phyloP scores from a whole-genome alignment of 495 filamentous ascomycete species.

The Hypomontagnella submonticulosa region DNA sequence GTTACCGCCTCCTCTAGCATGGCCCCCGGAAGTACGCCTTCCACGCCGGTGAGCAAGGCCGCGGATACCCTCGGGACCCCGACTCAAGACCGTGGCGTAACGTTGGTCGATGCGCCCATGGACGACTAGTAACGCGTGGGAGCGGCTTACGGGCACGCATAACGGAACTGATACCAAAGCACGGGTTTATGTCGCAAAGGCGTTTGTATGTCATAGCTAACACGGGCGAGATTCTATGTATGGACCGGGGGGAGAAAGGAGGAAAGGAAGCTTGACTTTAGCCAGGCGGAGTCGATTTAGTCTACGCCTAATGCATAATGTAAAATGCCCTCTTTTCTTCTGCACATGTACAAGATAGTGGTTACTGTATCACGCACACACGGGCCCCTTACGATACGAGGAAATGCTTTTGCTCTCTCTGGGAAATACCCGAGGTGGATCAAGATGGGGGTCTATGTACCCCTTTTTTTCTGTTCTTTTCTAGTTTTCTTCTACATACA shows the following conservation, averaged over 20 bases:
- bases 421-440: not conserved
- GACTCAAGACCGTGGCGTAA: conserved; percentile 67
- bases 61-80: conserved; percentile 42
- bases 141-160: not conserved
- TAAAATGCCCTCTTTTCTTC: conserved; percentile 15
- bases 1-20: conserved; percentile 46
- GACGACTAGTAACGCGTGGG: conserved; percentile 69
- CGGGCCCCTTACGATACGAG: too few relatives aligned
- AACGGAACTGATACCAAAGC: conserved; percentile 1
- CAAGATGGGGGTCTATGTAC: not conserved
- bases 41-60: conserved; percentile 43
- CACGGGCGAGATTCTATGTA: too few relatives aligned
- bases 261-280: not conserved
- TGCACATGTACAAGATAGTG: conserved; percentile 28
- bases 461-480: conserved; percentile 23
- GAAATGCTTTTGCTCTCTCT: conserved; percentile 1
- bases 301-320: conserved; percentile 23
- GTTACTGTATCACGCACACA: not conserved
- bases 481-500: conserved; percentile 11
- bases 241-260: not conserved
- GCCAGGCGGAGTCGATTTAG: conserved; percentile 1
- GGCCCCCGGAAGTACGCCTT: conserved; percentile 37
- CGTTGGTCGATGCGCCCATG: conserved; percentile 85
- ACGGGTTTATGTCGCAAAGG: not conserved
- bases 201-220: not conserved